Conservation (phyloP, 257 asterid genomes). For the Przewalskia tangutica region DNA sequence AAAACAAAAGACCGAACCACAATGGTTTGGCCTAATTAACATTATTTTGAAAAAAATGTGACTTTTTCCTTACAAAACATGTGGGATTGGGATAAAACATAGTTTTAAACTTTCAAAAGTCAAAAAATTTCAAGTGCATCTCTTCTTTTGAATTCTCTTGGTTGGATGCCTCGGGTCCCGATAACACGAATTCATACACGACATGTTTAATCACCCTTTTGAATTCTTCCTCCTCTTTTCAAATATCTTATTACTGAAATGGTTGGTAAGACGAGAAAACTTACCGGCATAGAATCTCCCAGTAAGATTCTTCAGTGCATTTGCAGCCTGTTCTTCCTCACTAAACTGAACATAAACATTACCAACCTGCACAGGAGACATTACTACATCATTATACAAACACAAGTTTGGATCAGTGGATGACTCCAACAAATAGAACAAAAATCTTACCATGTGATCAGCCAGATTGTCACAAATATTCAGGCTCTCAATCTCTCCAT, state of each 20-base stretch:
- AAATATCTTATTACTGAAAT: neutral
- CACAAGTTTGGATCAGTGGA: neutral
- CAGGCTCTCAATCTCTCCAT: slow-evolving; percentile 86
- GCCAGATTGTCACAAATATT: slow-evolving; percentile 91
- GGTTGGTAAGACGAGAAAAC: neutral
- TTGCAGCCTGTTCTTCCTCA: slow-evolving; percentile 95
- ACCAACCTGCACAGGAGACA: slow-evolving; percentile 55
- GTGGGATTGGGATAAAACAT: neutral
- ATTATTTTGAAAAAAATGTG: neutral
- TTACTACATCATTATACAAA: neutral
- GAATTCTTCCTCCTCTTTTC: neutral
- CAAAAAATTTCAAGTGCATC: neutral
- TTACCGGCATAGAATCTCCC: slow-evolving; percentile 91
- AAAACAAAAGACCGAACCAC: neutral
- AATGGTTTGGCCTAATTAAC: neutral
- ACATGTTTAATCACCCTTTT: neutral
- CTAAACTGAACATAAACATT: slow-evolving; percentile 97
- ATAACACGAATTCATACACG: neutral
- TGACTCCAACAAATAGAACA: neutral
- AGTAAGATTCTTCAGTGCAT: slow-evolving; percentile 69
- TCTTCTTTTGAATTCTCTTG: neutral
- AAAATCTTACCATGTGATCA: slow-evolving; percentile 73
- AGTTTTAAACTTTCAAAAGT: neutral
- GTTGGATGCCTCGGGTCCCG: neutral
- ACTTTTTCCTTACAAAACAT: neutral